Base-by-base conservation (phyloP, 1,284 basidiomycete genomes). In the Filobasidium uniguttulatum region DNA sequence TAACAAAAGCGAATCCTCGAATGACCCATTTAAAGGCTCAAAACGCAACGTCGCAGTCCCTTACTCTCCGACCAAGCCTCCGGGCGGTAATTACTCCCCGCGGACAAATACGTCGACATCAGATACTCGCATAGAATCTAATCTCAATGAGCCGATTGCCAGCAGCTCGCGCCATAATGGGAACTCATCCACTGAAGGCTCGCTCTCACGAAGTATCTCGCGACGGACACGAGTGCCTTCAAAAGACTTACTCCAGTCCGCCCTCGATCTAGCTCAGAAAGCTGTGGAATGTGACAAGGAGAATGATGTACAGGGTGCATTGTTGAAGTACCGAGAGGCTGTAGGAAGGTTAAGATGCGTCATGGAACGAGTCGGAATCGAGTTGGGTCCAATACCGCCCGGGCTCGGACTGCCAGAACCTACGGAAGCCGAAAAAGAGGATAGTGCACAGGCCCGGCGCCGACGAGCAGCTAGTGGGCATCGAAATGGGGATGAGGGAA, bases 211-310 rank as follows among this genome's bases (percentile, higher is more conserved):
- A n/a, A n/a, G 17, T 15, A 14, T 15, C 40, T 23, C 40, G 28
- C 38, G 38, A 9, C 25, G 22, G 7, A 37, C 57, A 17, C 57
- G 68, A 7, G 60, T 65, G 7, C 63, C 69, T 0, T 68, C 66
- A 0, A 56, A 65, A 7, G 64, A 66, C 40, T 55, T 71, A 12
- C 55, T 71, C 1, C 68, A 69, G 53, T 57, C 62, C 2, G 69
- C 69, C 0, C 58, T 71, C 23, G 65, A 69, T 52, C 62, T 71
- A 14, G 69, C 69, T 0, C 68, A 71, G 38, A 55, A 57, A 29
- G 69, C 69, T 0, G 69, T 71, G n/a, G 66, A 68, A 55, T 63
- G 66, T 60, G 69, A 71, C 55, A 63, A 64, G 51, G 60, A 56
- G 22, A 69, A 69, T 47, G 66, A 68, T 52, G 68, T 71, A 8